Base-by-base conservation (phyloP, 768 basidiomycete species). In the Lentinula aciculospora region DNA sequence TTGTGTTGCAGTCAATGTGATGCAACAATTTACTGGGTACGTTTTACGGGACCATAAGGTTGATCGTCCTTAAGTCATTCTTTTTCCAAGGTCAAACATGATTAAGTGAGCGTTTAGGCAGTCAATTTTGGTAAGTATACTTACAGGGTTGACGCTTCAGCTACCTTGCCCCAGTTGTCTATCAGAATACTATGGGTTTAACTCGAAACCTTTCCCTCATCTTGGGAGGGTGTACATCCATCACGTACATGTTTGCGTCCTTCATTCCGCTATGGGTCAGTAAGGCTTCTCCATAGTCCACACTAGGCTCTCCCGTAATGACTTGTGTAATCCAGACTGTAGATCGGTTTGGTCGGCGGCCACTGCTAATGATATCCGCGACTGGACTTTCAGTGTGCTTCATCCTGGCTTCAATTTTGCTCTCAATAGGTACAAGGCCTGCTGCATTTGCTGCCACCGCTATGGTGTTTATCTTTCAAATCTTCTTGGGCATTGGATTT, bases 21-120 rank as follows among this genome's bases (percentile, higher is more conserved):
- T 75, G 74, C 74, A 76, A 53, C 74, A 76, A 60, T 74, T 76
- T 36, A 76, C 73, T n/a, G 74, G 74, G 72, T 71, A 57, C 13
- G 68, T 62, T 36, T 15, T 15, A 17, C 17, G n/a, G 37, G 13
- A 34, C 21, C 19, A 19, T n/a, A n/a, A n/a, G n/a, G n/a, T n/a
- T n/a, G n/a, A n/a, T 29, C 27, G 13, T 36, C 12, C 23, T 3
- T 13, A 19, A 23, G 39, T n/a, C 53, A 27, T 29, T 27, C 36
- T 12, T 31, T 56, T 29, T 6, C 25, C 10, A 53, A 72, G 71
- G 15, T 64, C 73, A 12, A 75, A 74, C 53, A 74, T 74, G 73
- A 74, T 74, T 56, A 73, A 74, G 71, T 72, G 55, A 21, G 67
- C 57, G 17, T 45, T 12, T 17, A 15, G 28, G 21, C 12, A 21